Percentiles rank a stretch among this genome's conserved stretches.
Evolutionary conservation across 2,329 filamentous ascomycete species (phyloP).

Genomic region (Macrophomina phaseolina): DNA sequence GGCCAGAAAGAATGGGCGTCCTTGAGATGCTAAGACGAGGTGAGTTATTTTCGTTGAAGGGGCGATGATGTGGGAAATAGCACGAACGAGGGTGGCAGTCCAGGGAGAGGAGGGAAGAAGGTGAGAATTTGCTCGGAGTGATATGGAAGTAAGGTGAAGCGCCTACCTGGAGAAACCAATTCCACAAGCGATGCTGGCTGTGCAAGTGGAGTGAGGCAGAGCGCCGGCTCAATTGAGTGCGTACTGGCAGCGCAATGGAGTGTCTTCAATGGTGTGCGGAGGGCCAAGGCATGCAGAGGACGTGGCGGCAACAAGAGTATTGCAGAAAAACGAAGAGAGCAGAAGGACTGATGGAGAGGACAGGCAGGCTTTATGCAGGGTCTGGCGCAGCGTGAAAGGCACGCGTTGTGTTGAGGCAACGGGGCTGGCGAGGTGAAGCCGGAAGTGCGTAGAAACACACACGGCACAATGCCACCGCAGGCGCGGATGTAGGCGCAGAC

Average conservation of each 20-base stretch:
- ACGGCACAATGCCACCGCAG: neutral
- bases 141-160: no score
- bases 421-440: constrained; percentile 7
- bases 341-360: neutral
- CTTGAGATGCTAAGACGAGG: neutral
- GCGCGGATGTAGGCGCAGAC: neutral
- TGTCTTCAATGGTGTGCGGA: no score
- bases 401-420: constrained; percentile 10
- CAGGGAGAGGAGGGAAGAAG: no score
- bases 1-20: no score
- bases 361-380: constrained; percentile 1
- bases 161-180: no score
- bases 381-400: neutral
- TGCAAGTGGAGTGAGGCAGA: neutral
- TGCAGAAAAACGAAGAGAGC: neutral
- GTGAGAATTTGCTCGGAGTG: no score
- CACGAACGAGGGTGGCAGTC: no score
- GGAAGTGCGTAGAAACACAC: constrained; percentile 6
- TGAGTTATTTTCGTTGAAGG: neutral
- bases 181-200: neutral
- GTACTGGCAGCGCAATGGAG: no score
- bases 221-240: neutral
- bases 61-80: neutral
- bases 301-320: neutral
- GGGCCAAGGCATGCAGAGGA: no score